phyloP scores from a whole-genome alignment of 495 filamentous ascomycete species.

The Talaromyces borbonicus region DNA sequence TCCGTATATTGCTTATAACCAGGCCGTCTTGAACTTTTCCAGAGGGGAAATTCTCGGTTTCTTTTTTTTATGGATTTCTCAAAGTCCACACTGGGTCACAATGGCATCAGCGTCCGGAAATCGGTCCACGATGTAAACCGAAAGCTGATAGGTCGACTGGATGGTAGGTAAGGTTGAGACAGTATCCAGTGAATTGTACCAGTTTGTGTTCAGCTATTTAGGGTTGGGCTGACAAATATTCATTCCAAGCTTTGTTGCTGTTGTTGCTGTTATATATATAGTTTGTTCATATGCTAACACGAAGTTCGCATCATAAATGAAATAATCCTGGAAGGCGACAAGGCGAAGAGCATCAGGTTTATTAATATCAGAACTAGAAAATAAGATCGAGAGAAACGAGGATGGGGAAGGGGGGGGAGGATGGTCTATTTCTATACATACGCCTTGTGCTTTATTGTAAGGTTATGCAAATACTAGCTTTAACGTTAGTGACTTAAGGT shows the following conservation, averaged over 20 bases:
- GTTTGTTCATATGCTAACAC: too few relatives aligned
- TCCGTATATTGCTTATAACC: too few relatives aligned
- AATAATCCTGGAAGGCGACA: too few relatives aligned
- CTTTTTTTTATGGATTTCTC: background rate
- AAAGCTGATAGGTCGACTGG: background rate
- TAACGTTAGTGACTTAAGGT: too few relatives aligned
- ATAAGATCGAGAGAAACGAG: background rate
- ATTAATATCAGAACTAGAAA: background rate
- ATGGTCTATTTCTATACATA: conserved; percentile 1
- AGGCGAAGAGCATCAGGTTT: too few relatives aligned
- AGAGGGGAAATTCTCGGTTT: background rate
- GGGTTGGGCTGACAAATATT: background rate
- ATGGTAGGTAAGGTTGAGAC: too few relatives aligned
- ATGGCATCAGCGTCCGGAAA: conserved; percentile 9
- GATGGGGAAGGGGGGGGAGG: background rate
- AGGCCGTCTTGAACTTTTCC: too few relatives aligned
- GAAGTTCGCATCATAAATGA: too few relatives aligned
- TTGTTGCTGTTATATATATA: too few relatives aligned
- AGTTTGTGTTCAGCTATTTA: background rate
- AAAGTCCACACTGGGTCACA: conserved; percentile 3
- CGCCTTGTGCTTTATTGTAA: background rate
- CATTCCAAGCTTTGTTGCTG: too few relatives aligned
- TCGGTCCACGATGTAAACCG: background rate
- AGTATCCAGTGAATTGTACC: background rate
- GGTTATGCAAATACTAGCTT: background rate